Evolutionary conservation across 192 early-diverging fungal species (phyloP).

Genomic region (Gigaspora rosea): DNA sequence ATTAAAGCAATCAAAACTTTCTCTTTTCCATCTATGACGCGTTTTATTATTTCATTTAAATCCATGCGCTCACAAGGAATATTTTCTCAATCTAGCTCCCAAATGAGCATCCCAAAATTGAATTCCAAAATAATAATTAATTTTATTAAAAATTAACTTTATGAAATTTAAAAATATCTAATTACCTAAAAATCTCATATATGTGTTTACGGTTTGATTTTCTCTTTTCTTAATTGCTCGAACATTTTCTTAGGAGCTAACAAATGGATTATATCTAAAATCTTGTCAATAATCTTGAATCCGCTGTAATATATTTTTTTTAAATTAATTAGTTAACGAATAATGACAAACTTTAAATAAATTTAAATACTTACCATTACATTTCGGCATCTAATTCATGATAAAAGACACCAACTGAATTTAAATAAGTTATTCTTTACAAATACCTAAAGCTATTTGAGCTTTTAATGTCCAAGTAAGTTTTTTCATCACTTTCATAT

Average conservation of each 20-base stretch:
- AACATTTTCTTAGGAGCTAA: too few species aligned
- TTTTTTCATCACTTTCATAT: not conserved
- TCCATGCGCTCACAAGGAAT: not conserved
- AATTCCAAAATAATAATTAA: too few species aligned
- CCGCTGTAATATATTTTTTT: too few species aligned
- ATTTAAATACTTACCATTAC: not conserved
- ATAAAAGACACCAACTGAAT: not conserved
- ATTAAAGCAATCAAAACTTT: not conserved
- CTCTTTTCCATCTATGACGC: not conserved
- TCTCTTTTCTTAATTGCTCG: too few species aligned
- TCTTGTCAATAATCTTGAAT: too few species aligned
- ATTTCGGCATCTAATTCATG: not conserved
- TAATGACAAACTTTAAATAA: too few species aligned
- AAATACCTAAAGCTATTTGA: not conserved
- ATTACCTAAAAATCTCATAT: not conserved
- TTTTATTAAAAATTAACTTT: too few species aligned
- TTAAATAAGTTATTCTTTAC: not conserved
- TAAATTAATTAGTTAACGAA: too few species aligned
- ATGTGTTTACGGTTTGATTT: too few species aligned
- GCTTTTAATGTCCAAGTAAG: not conserved
- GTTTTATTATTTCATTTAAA: not conserved
- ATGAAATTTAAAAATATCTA: too few species aligned
- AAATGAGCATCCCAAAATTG: constrained; percentile 10
- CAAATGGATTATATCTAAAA: too few species aligned
- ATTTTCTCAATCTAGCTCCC: not conserved